phyloP scores from a whole-genome alignment of 2,329 filamentous ascomycete species.

The Cladosporium sp. region DNA sequence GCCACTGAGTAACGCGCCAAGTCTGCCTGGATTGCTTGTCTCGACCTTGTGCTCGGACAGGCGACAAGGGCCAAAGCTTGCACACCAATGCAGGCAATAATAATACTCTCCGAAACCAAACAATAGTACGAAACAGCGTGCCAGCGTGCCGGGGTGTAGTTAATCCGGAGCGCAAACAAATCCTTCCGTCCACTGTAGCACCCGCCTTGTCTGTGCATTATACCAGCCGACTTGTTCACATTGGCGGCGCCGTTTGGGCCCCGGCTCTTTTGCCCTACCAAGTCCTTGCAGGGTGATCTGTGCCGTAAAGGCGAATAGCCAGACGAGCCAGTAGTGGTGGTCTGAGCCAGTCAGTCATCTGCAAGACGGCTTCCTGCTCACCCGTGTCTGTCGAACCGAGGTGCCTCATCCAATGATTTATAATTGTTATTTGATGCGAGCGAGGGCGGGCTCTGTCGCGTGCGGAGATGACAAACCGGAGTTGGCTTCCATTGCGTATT shows the following conservation, averaged over 20 bases:
- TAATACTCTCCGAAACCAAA: constrained; percentile 1
- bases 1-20: constrained; percentile 1
- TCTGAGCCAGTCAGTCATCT: constrained; percentile 14
- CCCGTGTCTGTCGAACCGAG: constrained; percentile 3
- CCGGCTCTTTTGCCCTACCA: not conserved
- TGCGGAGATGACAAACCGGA: not conserved
- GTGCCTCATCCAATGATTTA: not conserved
- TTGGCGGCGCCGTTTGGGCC: not conserved
- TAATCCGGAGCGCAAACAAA: constrained; percentile 3
- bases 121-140: constrained; percentile 1
- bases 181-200: constrained; percentile 6
- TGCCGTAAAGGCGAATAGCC: constrained; percentile 1
- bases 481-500: not conserved
- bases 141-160: not conserved
- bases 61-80: not conserved
- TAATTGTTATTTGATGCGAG: not conserved
- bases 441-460: not conserved
- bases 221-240: not conserved
- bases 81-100: not conserved
- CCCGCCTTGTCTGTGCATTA: constrained; percentile 4
- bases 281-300: constrained; percentile 5
- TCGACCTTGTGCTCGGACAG: not conserved
- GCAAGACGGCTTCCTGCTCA: constrained; percentile 7
- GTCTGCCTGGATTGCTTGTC: constrained; percentile 13
- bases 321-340: not conserved